Conservation (phyloP, 495 filamentous ascomycete species). For the Cetradonia linearis region DNA sequence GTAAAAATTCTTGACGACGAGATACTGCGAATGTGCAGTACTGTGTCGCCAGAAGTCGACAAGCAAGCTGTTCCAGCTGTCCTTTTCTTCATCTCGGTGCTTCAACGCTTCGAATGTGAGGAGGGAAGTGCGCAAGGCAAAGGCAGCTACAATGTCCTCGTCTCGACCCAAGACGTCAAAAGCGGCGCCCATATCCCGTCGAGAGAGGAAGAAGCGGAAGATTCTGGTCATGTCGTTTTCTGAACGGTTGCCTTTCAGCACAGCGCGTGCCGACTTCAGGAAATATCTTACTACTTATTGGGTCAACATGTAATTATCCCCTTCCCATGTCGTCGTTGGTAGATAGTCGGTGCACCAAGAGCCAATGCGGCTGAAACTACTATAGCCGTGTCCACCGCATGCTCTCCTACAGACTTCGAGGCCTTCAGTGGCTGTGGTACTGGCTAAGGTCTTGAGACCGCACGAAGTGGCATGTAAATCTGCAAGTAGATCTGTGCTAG, state of each 20-base stretch:
- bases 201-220: constrained; percentile 47
- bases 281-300: constrained; percentile 69
- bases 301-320: constrained; percentile 70
- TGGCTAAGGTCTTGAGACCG: constrained; percentile 60
- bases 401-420: constrained; percentile 61
- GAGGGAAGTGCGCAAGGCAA: constrained; percentile 60
- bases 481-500: constrained; percentile 54
- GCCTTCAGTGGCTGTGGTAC: constrained; percentile 56
- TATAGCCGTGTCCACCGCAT: constrained; percentile 67
- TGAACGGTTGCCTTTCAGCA: constrained; percentile 44
- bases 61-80: constrained; percentile 59
- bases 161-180: constrained; percentile 56
- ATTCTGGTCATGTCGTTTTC: constrained; percentile 50
- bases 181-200: constrained; percentile 54
- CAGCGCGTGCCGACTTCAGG: constrained; percentile 53
- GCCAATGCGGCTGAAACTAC: constrained; percentile 57
- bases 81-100: constrained; percentile 58
- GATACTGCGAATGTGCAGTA: constrained; percentile 59
- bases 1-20: constrained; percentile 63
- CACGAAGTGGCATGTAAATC: constrained; percentile 67
- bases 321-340: constrained; percentile 57
- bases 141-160: constrained; percentile 53
- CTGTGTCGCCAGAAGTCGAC: constrained; percentile 65
- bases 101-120: constrained; percentile 62
- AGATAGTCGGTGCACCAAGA: constrained; percentile 59